These are phyloP conservation scores for Daldinia sp. DNA, from an alignment of 2,329 filamentous ascomycete genomes.

Conservation along the genomic window DNA sequence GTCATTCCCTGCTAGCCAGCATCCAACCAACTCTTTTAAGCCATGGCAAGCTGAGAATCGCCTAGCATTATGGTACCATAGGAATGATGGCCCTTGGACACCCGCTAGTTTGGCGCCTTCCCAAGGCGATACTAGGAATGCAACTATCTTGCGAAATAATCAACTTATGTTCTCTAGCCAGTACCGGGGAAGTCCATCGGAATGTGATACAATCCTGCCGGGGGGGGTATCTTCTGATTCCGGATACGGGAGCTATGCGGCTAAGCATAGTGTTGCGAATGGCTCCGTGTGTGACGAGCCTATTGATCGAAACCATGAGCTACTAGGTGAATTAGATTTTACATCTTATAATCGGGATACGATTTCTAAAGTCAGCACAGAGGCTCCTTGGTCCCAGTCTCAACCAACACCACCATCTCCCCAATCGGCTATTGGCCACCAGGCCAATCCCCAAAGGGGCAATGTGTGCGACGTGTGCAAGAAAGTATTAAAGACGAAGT, in stretches of 20 bases:
- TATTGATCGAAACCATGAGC: constrained; percentile 51
- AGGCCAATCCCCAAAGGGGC: constrained; percentile 28
- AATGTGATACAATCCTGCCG: constrained; percentile 50
- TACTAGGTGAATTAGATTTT: constrained; percentile 47
- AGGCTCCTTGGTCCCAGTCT: constrained; percentile 24
- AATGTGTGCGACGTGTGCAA: constrained; percentile 53
- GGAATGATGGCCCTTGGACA: constrained; percentile 55
- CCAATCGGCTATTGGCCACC: constrained; percentile 12
- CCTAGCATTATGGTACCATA: constrained; percentile 50
- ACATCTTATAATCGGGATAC: constrained; percentile 28
- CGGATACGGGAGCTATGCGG: constrained; percentile 54
- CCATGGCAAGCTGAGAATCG: constrained; percentile 28
- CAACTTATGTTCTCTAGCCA: constrained; percentile 45
- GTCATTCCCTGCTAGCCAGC: constrained; percentile 13
- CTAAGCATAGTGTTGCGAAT: constrained; percentile 54
- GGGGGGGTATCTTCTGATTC: constrained; percentile 53
- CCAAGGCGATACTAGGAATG: constrained; percentile 44
- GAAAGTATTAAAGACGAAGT: constrained; percentile 57
- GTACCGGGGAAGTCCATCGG: constrained; percentile 50
- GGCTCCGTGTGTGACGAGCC: constrained; percentile 55
- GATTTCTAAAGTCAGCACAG: constrained; percentile 17
- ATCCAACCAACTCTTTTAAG: constrained; percentile 8
- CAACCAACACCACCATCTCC: constrained; percentile 17
- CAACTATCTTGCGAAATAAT: constrained; percentile 39
- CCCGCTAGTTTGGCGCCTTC: constrained; percentile 47